phyloP scores from a whole-genome alignment of 495 filamentous ascomycete genomes.

The Hyphodiscus hymeniophilus region DNA sequence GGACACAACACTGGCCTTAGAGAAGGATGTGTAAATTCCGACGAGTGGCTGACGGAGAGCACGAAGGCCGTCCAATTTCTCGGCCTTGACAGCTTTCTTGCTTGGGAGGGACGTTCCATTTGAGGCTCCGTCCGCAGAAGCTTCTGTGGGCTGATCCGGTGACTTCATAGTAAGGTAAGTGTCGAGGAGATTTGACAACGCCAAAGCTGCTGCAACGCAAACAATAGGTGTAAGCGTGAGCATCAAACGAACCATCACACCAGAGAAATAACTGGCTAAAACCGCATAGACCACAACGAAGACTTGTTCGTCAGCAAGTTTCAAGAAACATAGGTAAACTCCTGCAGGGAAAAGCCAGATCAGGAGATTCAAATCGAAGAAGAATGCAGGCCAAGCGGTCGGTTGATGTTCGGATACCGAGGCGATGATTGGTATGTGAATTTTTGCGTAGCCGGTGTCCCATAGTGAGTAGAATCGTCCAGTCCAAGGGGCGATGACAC shows the following conservation, averaged over 20 bases:
- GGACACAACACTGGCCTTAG: constrained; percentile 66
- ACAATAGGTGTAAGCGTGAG: constrained; percentile 94
- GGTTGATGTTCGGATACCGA: constrained; percentile 99
- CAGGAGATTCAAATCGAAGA: constrained; percentile 96
- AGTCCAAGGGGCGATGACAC: constrained; percentile 94
- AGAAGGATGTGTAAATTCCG: constrained; percentile 75
- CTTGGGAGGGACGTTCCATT: constrained; percentile 23
- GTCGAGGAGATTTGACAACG: constrained; percentile 81
- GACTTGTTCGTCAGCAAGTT: constrained; percentile 91
- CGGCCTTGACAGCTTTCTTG: constrained; percentile 40
- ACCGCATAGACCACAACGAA: constrained; percentile 97
- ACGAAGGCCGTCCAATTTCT: constrained; percentile 40
- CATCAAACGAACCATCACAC: constrained; percentile 99
- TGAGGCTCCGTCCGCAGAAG: constrained; percentile 28
- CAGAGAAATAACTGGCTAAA: constrained; percentile 93
- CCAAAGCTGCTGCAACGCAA: constrained; percentile 88
- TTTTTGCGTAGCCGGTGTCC: constrained; percentile 99
- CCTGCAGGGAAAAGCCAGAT: constrained; percentile 99
- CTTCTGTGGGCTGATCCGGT: constrained; percentile 45
- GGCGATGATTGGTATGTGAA: constrained; percentile 98
- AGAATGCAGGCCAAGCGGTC: constrained; percentile 99
- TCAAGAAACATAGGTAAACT: constrained; percentile 96
- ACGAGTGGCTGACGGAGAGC: constrained; percentile 65
- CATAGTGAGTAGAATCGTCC: constrained; percentile 99
- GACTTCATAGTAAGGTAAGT: constrained; percentile 61